Evolutionary conservation across 2,329 filamentous ascomycete species (phyloP).

Genomic region (Leptoxyphium fumago): DNA sequence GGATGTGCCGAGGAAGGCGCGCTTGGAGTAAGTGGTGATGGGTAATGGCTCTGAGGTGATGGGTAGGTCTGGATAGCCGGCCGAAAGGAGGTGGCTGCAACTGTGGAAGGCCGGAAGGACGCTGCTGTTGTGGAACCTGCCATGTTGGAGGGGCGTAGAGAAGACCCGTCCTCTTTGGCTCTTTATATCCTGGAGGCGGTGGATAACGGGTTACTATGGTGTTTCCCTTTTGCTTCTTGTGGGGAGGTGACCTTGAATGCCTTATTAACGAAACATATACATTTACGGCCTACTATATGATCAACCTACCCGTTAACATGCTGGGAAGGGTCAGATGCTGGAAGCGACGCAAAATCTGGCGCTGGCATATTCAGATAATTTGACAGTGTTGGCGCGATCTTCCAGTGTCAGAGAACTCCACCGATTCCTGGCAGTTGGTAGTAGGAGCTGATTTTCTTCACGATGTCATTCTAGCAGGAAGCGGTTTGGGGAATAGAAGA

Average conservation of each 20-base stretch:
- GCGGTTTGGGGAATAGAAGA: too few relatives aligned
- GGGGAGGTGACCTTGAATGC: slow-evolving; percentile 14
- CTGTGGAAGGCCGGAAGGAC: not conserved
- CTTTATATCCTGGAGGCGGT: slow-evolving; percentile 32
- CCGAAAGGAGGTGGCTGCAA: slow-evolving; percentile 9
- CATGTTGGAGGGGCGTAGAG: slow-evolving; percentile 8
- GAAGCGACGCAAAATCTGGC: too few relatives aligned
- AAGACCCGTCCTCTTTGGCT: slow-evolving; percentile 9
- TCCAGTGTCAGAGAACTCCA: too few relatives aligned
- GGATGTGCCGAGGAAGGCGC: not conserved
- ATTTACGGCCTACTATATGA: too few relatives aligned
- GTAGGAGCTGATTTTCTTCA: too few relatives aligned
- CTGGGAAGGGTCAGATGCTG: not conserved
- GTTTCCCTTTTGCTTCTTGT: slow-evolving; percentile 29
- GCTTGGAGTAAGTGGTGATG: not conserved
- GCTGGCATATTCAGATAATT: too few relatives aligned
- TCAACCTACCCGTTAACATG: not conserved
- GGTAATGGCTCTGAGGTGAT: slow-evolving; percentile 1
- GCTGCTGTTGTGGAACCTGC: slow-evolving; percentile 2
- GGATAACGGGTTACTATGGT: slow-evolving; percentile 36
- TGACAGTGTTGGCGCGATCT: too few relatives aligned
- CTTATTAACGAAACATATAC: too few relatives aligned
- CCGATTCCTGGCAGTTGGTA: too few relatives aligned
- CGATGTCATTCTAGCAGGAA: too few relatives aligned
- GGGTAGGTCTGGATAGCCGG: slow-evolving; percentile 10